Base-by-base conservation (phyloP, 257 asterid genomes). In the Parsonsia alboflavescens region DNA sequence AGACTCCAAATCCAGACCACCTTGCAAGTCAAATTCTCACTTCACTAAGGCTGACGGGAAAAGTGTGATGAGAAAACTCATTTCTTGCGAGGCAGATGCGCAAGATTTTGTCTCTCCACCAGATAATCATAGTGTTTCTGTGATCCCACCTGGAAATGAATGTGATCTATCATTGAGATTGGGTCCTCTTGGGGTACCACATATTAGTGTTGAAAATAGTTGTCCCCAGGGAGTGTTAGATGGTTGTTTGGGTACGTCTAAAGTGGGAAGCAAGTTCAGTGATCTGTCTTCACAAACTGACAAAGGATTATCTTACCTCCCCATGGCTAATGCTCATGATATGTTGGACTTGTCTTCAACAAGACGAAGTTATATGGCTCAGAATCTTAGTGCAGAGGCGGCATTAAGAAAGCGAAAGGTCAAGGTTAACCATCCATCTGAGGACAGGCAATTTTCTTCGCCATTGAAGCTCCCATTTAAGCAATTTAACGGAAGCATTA, bases 141-240 rank as follows among this genome's bases (percentile, higher is more conserved):
- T 75, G 53, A 82, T 74, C 68, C 80, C 79, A 65, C 74, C 78
- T 73, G 84, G 73, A 54, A 69, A 59, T 22, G 89, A 81, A 58
- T 94, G 98, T 74, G 97, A 94, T 84, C 80, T 92, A 75, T 88
- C 99, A 15, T 78, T 92, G 85, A 85, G 97, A 7, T 75, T 94
- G 77, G 99, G 97, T n/a, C 82, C 89, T 66, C 39, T 77, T 45
- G 82, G 48, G 64, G 87, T 63, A 75, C 86, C 91, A 39, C 33
- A 76, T 75, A 76, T 75, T 24, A 75, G 78, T 54, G 52, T 16
- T 65, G 81, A 78, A 71, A 66, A 65, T 49, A 45, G 72, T 42
- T 42, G 82, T 66, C 62, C 83, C 74, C 81, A 41, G 9, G 88
- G 76, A 64, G 79, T 75, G 57, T 78, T 75, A 62, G 76, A 81